Percentiles rank a stretch among this genome's conserved stretches.
Conservation (phyloP, 73 alveolate species). For the Symbiodinium pilosum region DNA sequence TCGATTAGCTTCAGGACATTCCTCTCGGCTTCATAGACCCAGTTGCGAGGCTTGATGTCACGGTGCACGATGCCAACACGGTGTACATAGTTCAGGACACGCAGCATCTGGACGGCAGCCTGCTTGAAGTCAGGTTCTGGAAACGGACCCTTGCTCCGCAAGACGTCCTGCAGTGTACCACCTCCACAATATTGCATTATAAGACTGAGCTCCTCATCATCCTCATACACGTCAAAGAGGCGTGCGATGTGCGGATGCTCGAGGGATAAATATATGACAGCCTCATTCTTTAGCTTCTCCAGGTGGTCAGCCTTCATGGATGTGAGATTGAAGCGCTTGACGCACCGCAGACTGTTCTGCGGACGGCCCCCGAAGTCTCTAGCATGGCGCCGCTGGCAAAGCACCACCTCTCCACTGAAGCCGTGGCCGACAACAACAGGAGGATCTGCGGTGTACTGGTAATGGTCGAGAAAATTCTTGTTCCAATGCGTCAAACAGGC, state of each 20-base stretch:
- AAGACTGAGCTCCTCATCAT: constrained; percentile 94
- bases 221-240: constrained; percentile 95
- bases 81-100: constrained; percentile 53
- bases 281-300: constrained; percentile 69
- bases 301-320: constrained; percentile 54
- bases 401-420: constrained; percentile 66
- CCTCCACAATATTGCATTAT: constrained; percentile 96
- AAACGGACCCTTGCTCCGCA: constrained; percentile 2
- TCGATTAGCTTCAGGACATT: constrained; percentile 60
- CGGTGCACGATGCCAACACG: constrained; percentile 81
- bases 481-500: constrained; percentile 76
- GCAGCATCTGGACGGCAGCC: constrained; percentile 61
- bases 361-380: constrained; percentile 25
- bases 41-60: constrained; percentile 76
- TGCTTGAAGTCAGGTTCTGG: constrained; percentile 58
- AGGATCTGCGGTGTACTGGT: constrained; percentile 49
- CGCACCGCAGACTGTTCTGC: constrained; percentile 57
- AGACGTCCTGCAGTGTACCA: constrained; percentile 92
- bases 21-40: constrained; percentile 63
- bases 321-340: constrained; percentile 57
- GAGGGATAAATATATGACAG: constrained; percentile 59
- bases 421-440: constrained; percentile 54
- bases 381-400: constrained; percentile 33
- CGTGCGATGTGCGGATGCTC: constrained; percentile 96
- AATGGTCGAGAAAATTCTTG: constrained; percentile 45